Evolutionary conservation across 805 yeast species (phyloP), one percentile per base, ranked within the genome.

Genomic region (Barnettozyma californica): DNA sequence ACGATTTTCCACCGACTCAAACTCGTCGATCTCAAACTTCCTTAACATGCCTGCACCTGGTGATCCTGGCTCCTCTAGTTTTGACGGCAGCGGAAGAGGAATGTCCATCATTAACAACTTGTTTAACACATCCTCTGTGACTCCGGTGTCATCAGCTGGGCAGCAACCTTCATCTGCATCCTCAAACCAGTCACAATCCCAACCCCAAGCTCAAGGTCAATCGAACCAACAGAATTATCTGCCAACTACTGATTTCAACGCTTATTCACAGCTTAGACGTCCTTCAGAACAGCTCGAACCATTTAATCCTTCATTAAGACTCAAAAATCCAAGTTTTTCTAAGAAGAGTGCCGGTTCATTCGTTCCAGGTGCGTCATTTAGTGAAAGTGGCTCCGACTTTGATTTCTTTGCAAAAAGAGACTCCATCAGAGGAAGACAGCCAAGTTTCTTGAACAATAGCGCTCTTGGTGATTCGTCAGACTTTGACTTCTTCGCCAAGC

Each of bases 211-310:
- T 23, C 39, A 46, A 35, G 38, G 38, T 35, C 38, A 35, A 18
- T 10, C 38, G 23, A 16, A 8, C 14, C 38, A 35, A 7, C 50
- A 51, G 9, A 52, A 51, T 19, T 49, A 51, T 26, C 7, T 49
- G 8, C 55, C 59, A 16, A 9, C 56, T 13, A 48, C 45, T 13
- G 60, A 58, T 19, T 58, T 45, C 42, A 43, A 67, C 59, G 46
- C 68, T 48, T 53, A 56, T 59, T 52, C 57, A 51, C 50, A 61
- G 45, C 41, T 55, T 21, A 64, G 78, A 53, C 63, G 79, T 43
- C 76, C 73, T n/a, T 69, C 77, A 43, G 80, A 77, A 54, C 78
- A 74, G 45, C 51, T 75, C 44, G 81, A 76, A 46, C 75, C 78
- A 1, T 76, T 75, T 53, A 65, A 69, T 44, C 69, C 76, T 3